Conservation (phyloP, 176 grass and related monocot species). For the Eleusine coracana region DNA sequence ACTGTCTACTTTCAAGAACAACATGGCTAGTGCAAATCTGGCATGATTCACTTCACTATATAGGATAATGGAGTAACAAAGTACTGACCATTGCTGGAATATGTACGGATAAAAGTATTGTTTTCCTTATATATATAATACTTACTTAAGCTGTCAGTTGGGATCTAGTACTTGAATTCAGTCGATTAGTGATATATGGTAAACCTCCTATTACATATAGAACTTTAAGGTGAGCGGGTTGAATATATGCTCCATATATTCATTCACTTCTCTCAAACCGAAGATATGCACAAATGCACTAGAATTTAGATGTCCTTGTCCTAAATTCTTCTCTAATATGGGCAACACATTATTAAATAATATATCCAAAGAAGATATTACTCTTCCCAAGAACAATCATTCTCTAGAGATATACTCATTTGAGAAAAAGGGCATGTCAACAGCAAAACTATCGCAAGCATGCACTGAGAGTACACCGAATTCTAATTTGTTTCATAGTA, state of each 20-base stretch:
- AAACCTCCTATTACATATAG: not conserved
- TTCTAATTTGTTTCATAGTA: not conserved
- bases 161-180: not conserved
- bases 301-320: not conserved
- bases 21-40: slow-evolving; percentile 6
- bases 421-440: not conserved
- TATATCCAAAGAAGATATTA: not conserved
- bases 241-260: not conserved
- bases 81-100: not conserved
- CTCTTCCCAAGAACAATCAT: not conserved
- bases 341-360: not conserved
- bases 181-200: not conserved
- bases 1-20: slow-evolving; percentile 6
- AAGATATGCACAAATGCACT: not conserved
- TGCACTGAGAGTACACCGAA: not conserved
- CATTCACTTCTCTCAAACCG: not conserved
- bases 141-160: not conserved
- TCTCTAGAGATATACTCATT: not conserved
- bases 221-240: not conserved
- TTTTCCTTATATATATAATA: not conserved
- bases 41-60: slow-evolving; percentile 1
- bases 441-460: not conserved
- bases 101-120: not conserved
- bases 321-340: not conserved
- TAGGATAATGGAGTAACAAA: not conserved